Evolutionary conservation across 2,329 filamentous ascomycete genomes (phyloP).

Genomic region (Colletotrichum plurivorum): DNA sequence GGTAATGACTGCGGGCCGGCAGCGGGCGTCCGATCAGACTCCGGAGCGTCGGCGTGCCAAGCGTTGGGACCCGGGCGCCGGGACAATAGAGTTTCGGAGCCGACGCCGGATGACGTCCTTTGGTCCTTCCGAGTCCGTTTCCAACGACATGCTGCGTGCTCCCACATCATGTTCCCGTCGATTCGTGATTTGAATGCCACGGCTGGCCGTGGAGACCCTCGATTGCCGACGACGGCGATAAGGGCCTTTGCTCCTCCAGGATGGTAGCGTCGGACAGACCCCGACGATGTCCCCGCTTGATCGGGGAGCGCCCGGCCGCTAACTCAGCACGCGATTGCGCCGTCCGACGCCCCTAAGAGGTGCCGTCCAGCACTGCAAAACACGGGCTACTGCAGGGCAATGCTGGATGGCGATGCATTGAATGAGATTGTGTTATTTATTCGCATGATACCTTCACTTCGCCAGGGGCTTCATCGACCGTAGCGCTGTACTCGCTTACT

Average conservation of each 20-base stretch:
- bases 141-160: too few species aligned
- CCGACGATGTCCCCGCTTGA: conserved; percentile 19
- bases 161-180: too few species aligned
- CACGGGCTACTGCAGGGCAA: conserved; percentile 11
- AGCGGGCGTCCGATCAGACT: not conserved
- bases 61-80: too few species aligned
- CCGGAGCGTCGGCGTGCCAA: not conserved
- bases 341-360: not conserved
- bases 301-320: conserved; percentile 13
- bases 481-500: not conserved
- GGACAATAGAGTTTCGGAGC: too few species aligned
- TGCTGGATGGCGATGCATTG: conserved; percentile 6
- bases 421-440: conserved; percentile 16
- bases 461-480: not conserved
- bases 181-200: too few species aligned
- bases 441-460: conserved; percentile 8
- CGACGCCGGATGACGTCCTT: too few species aligned
- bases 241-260: not conserved
- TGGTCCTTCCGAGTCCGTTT: too few species aligned
- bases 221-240: conserved; percentile 18
- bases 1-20: not conserved
- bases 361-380: too few species aligned
- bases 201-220: too few species aligned
- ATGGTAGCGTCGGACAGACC: conserved; percentile 9
- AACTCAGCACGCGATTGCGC: conserved; percentile 8